These are phyloP conservation scores for Paraconiothyrium sp. DNA, from an alignment of 2,329 filamentous ascomycete species.

Conservation along the genomic window DNA sequence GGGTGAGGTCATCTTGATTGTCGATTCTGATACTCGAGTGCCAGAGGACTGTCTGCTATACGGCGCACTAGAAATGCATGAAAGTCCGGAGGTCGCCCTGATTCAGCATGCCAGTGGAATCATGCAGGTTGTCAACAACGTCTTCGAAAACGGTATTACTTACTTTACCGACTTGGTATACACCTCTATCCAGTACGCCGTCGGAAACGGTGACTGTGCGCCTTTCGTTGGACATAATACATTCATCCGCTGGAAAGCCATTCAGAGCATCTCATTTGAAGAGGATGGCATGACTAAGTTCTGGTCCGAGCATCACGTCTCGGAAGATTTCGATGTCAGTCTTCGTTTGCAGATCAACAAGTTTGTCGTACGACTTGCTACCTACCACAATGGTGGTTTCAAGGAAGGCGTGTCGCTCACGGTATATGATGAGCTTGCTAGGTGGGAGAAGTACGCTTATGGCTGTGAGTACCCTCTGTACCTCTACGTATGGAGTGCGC, in stretches of 20 bases:
- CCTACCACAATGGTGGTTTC: slow-evolving; percentile 74
- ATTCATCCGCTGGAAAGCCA: slow-evolving; percentile 73
- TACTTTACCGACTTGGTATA: slow-evolving; percentile 82
- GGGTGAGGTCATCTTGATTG: slow-evolving; percentile 80
- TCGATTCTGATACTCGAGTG: slow-evolving; percentile 33
- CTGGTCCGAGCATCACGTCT: slow-evolving; percentile 79
- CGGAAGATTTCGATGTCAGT: slow-evolving; percentile 78
- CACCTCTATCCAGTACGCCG: slow-evolving; percentile 73
- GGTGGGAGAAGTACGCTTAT: slow-evolving; percentile 72
- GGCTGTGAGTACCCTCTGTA: slow-evolving; percentile 52
- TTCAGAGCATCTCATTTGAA: slow-evolving; percentile 64
- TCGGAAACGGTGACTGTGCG: slow-evolving; percentile 74
- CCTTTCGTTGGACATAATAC: slow-evolving; percentile 82
- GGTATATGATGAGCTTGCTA: slow-evolving; percentile 74
- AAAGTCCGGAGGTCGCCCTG: slow-evolving; percentile 78
- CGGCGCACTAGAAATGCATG: slow-evolving; percentile 81
- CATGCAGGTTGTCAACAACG: slow-evolving; percentile 76
- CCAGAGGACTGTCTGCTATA: slow-evolving; percentile 78
- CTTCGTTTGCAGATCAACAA: slow-evolving; percentile 74
- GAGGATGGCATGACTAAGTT: slow-evolving; percentile 69
- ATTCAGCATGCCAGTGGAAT: slow-evolving; percentile 74
- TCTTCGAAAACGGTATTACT: slow-evolving; percentile 78
- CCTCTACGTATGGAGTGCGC: neutral
- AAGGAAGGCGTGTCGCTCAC: slow-evolving; percentile 77
- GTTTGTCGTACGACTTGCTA: slow-evolving; percentile 72